phyloP scores from a whole-genome alignment of 2,329 filamentous ascomycete species.

The Ascosphaera acerosa region DNA sequence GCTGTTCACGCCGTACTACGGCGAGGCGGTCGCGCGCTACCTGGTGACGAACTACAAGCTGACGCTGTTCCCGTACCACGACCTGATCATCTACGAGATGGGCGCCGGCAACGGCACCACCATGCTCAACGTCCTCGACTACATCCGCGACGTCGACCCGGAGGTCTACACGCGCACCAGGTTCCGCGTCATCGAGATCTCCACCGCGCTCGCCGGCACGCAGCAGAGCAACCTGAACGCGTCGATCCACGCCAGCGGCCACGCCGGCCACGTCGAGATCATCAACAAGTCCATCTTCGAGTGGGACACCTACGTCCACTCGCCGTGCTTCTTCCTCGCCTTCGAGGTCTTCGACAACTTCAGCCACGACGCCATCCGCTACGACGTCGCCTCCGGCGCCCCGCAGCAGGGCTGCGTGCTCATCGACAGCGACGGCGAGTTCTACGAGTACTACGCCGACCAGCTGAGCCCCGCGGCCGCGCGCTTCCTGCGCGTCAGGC shows the following conservation, averaged over 20 bases:
- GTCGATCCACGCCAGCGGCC: constrained; percentile 43
- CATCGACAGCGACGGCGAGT: constrained; percentile 62
- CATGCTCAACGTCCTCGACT: constrained; percentile 95
- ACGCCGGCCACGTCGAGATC: constrained; percentile 70
- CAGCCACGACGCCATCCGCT: constrained; percentile 79
- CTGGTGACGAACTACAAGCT: constrained; percentile 90
- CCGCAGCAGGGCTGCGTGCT: constrained; percentile 76
- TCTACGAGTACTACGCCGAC: constrained; percentile 78
- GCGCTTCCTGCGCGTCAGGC: constrained; percentile 61
- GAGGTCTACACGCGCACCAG: constrained; percentile 84
- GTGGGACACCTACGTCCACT: constrained; percentile 68
- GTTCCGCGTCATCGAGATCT: constrained; percentile 93
- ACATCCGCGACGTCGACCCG: constrained; percentile 69
- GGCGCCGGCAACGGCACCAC: constrained; percentile 89
- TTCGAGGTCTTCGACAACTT: constrained; percentile 99
- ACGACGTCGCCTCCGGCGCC: constrained; percentile 54
- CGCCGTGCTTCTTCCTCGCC: constrained; percentile 89
- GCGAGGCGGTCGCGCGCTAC: constrained; percentile 89
- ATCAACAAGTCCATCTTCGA: constrained; percentile 90
- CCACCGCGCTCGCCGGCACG: constrained; percentile 47
- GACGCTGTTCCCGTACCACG: constrained; percentile 80
- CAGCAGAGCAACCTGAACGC: constrained; percentile 46
- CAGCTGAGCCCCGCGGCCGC: constrained; percentile 58
- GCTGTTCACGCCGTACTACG: constrained; percentile 88
- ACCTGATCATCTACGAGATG: constrained; percentile 97